These are phyloP conservation scores for Coemansia biformis DNA, from an alignment of 192 early-diverging fungal species.

Conservation along the genomic window DNA sequence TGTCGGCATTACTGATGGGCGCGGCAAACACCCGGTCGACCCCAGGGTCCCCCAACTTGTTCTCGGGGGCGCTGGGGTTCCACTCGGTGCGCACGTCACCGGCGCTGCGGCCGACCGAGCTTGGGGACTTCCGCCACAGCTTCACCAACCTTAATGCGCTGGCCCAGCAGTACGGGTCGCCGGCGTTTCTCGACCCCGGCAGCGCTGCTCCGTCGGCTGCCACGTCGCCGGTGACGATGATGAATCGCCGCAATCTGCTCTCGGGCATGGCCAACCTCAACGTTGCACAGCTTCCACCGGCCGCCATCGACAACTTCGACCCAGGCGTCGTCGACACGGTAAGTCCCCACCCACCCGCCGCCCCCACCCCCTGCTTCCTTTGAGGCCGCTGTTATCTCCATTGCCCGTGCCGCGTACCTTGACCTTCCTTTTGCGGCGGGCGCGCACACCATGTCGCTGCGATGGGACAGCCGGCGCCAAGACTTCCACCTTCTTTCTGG, in stretches of 20 bases:
- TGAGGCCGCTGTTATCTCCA: background rate
- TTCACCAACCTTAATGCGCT: slow-evolving; percentile 30
- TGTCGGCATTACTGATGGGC: slow-evolving; percentile 27
- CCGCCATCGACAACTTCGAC: slow-evolving; percentile 2
- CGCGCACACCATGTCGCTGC: too few relatives aligned
- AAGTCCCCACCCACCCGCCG: background rate
- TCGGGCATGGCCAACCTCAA: slow-evolving; percentile 41
- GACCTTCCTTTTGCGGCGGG: too few relatives aligned
- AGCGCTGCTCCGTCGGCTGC: slow-evolving; percentile 46
- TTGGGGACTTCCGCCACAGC: slow-evolving; percentile 1
- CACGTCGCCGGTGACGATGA: slow-evolving; percentile 20
- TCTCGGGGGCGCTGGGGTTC: slow-evolving; percentile 26
- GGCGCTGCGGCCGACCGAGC: slow-evolving; percentile 8
- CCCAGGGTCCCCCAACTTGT: slow-evolving; percentile 30
- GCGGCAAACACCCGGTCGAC: slow-evolving; percentile 24
- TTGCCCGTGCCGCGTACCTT: too few relatives aligned
- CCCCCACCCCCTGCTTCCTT: background rate
- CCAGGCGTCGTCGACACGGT: slow-evolving; percentile 5
- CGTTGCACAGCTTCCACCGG: slow-evolving; percentile 39
- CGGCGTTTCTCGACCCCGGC: slow-evolving; percentile 13
- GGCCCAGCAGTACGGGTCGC: slow-evolving; percentile 2
- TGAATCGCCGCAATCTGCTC: slow-evolving; percentile 17
- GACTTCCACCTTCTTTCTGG: too few relatives aligned
- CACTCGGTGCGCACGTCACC: slow-evolving; percentile 40
- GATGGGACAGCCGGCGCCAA: too few relatives aligned